Base-by-base conservation (phyloP, 257 asterid species). In the Coffea canephora region DNA sequence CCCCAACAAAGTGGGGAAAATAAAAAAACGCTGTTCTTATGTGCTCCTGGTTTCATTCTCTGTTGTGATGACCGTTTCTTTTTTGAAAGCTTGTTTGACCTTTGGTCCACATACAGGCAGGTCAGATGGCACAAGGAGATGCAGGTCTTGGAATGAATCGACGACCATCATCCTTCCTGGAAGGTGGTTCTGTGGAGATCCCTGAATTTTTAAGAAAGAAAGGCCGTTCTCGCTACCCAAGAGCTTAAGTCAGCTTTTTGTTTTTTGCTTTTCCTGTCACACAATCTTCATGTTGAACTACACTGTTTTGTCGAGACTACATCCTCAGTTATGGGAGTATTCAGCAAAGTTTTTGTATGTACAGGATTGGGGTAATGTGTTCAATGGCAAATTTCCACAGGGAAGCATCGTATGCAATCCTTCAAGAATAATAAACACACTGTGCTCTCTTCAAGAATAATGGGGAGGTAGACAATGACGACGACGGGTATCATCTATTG, bases 171-270 rank as follows among this genome's bases (percentile, higher is more conserved):
- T 89, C 96, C 78, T 91, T 90, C 81, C 66, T 87, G 31, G 98
- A 94, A 85, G 91, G 96, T 49, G 88, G 90, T 67, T 84, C 88
- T 13, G 92, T 92, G 13, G 97, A 94, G 83, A 92, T 94, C 79
- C 98, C 98, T 0, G 98, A 94, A 77, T 94, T 94, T 87, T 86
- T 94, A 84, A 90, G 89, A 88, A 94, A 92, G 90, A 94, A 94
- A 79, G 97, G 98, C 23, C 89, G 90, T 8, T 85, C 95, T 31
- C 97, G 96, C 74, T 94, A 84, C 83, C 98, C 97, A 62, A 87
- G 97, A 90, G 97, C 94, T 73, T 92, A 85, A 87, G 84, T 77
- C 73, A 48, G 79, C 76, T 62, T 9, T 48, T 69, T 64, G 45
- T 73, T 52, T n/a, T 10, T 66, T 11, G 34, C 55, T 39, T n/a